Evolutionary conservation across 129 eudicot genomes (phyloP), one percentile per base, ranked within the genome.

Genomic region (Chrysanthemum makinoi): DNA sequence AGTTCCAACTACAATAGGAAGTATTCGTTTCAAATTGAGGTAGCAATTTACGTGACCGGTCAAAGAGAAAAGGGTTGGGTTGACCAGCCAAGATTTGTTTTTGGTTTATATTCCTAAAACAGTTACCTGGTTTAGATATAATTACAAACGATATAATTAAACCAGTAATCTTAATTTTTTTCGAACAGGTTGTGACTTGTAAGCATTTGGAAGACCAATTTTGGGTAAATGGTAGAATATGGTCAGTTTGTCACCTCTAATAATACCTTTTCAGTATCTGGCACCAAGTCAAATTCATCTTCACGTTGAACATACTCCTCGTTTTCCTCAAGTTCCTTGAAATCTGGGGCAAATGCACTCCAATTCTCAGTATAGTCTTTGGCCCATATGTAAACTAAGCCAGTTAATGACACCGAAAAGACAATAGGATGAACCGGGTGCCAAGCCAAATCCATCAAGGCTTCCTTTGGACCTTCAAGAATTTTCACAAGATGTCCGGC

Each of bases 281-380:
- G 97, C 76, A 87, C 72, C 72, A 94, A 76, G 84, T 94, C 99
- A 75, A 94, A 94, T 61, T 94, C 99, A 83, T 94, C 99, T 75
- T 94, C 99, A 39, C 96, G 81, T 81, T 94, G 97, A 22, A 94
- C 96, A 81, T 94, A 94, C 84, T 94, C 99, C 79, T 90, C 99
- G 57, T 94, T 94, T 69, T 94, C 99, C 80, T 94, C 99, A 6
- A 94, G 99, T 85, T 94, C 99, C 75, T 90, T 90, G 68, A 94
- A 94, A 81, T 94, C 99, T 0, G 99, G 99, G 72, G 99, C 99
- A 86, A 94, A 94, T 0, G 99, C 99, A 73, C 99, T 94, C 99
- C 99, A 94, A 72, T 94, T 94, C 78, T 94, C 99, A 0, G 95
- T 86, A 54, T 89, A 94, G 50, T 94, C 99, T 83, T 94, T 94